These are phyloP conservation scores for Cryphonectria naterciae DNA, from an alignment of 2,329 filamentous ascomycete species.

Conservation along the genomic window DNA sequence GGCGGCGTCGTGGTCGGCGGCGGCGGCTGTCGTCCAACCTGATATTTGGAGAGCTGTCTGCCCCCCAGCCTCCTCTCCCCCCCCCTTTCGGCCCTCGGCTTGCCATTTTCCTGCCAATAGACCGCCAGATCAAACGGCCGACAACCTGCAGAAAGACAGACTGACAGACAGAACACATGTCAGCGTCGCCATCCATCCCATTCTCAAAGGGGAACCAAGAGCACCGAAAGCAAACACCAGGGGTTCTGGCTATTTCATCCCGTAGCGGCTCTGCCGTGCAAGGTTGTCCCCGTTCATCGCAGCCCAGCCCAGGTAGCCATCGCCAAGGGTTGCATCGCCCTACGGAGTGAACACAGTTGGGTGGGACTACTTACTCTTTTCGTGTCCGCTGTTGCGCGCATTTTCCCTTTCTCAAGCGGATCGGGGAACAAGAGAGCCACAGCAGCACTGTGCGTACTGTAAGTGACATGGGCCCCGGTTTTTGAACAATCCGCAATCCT, in stretches of 20 bases:
- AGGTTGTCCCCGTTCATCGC: conserved; percentile 3
- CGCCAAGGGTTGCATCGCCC: conserved; percentile 25
- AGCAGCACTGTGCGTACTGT: conserved; percentile 17
- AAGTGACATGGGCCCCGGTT: conserved; percentile 12
- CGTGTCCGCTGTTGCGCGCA: conserved; percentile 20
- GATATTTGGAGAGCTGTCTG: not conserved
- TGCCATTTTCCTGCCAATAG: conserved; percentile 19
- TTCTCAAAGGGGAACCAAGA: not conserved
- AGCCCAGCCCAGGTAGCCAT: conserved; percentile 9
- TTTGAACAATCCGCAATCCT: conserved; percentile 21
- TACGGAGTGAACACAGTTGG: conserved; percentile 13
- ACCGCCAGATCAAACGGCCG: conserved; percentile 21
- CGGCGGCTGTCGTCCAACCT: not conserved
- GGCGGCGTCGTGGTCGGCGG: not conserved
- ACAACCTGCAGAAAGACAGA: conserved; percentile 13
- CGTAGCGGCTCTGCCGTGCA: conserved; percentile 18
- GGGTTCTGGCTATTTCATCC: not conserved
- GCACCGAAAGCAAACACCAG: not conserved
- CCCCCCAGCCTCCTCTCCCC: not conserved
- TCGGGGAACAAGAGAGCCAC: conserved; percentile 13
- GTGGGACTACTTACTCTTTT: conserved; percentile 12
- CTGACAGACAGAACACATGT: not conserved
- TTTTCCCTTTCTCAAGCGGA: conserved; percentile 21
- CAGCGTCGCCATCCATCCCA: not conserved
- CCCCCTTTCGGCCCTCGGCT: conserved; percentile 1